phyloP scores from a whole-genome alignment of 2,329 filamentous ascomycete species.

The Colletotrichum sp. region DNA sequence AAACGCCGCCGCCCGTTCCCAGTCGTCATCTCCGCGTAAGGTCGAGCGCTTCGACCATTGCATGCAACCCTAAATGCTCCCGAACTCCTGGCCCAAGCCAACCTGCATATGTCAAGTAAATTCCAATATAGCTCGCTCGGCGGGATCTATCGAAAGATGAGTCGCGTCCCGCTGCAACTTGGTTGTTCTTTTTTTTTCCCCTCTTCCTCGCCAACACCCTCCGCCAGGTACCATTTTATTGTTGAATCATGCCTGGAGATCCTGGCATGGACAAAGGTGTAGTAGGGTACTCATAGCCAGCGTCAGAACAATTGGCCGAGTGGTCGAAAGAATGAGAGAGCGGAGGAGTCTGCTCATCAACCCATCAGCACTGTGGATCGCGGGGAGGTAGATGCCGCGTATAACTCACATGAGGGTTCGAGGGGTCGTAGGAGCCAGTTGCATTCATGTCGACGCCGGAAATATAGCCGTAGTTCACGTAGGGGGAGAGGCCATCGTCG shows the following conservation, averaged over 20 bases:
- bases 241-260: conserved; percentile 61
- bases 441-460: conserved; percentile 67
- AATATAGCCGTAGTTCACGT: conserved; percentile 72
- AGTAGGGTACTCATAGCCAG: conserved; percentile 68
- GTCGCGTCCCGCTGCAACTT: background rate
- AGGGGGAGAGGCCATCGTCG: conserved; percentile 67
- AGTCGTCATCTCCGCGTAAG: conserved; percentile 24
- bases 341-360: conserved; percentile 70
- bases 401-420: conserved; percentile 77
- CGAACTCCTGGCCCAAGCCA: conserved; percentile 12
- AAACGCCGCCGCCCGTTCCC: conserved; percentile 5
- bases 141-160: background rate
- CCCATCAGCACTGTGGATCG: conserved; percentile 55
- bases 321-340: conserved; percentile 77
- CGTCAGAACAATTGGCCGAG: conserved; percentile 67
- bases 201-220: background rate
- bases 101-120: background rate
- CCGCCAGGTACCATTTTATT: conserved; percentile 6
- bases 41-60: conserved; percentile 31
- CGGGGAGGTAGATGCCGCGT: conserved; percentile 46
- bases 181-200: background rate
- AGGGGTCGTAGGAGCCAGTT: conserved; percentile 68
- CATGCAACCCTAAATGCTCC: conserved; percentile 13
- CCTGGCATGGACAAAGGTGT: conserved; percentile 77
- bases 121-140: background rate